phyloP scores from a whole-genome alignment of 495 filamentous ascomycete species.

The Poronia punctata region DNA sequence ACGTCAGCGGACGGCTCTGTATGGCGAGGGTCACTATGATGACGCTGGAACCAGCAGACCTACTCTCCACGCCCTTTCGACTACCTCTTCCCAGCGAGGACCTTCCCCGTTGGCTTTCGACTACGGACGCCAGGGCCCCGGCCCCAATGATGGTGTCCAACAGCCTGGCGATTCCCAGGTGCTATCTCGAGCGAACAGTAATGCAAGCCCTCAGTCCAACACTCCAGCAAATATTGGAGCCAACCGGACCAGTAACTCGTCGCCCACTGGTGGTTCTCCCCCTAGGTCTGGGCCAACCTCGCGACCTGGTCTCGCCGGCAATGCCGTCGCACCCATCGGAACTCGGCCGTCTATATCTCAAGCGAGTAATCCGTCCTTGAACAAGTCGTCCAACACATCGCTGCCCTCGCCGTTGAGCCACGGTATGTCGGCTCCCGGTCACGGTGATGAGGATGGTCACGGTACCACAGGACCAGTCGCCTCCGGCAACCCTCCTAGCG shows the following conservation, averaged over 20 bases:
- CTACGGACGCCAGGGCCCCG: conserved; percentile 33
- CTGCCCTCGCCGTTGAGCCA: conserved; percentile 83
- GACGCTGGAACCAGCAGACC: conserved; percentile 52
- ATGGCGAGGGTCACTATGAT: conserved; percentile 67
- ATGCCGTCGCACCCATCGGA: conserved; percentile 84
- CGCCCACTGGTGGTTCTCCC: conserved; percentile 74
- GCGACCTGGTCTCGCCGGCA: conserved; percentile 41
- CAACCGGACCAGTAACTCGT: conserved; percentile 81
- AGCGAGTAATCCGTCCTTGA: conserved; percentile 60
- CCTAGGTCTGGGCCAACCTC: conserved; percentile 55
- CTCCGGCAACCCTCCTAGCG: conserved; percentile 32
- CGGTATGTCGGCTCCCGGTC: conserved; percentile 52
- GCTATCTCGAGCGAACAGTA: conserved; percentile 79
- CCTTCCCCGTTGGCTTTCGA: conserved; percentile 47
- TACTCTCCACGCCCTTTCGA: conserved; percentile 45
- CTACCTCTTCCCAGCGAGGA: conserved; percentile 46
- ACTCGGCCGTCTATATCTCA: conserved; percentile 61
- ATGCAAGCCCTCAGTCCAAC: conserved; percentile 66
- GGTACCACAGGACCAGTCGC: conserved; percentile 25
- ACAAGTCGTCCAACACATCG: conserved; percentile 84
- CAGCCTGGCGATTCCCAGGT: conserved; percentile 49
- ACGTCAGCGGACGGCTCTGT: conserved; percentile 87
- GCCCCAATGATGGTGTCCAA: conserved; percentile 33
- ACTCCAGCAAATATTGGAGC: conserved; percentile 58
- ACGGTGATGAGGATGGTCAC: conserved; percentile 23